These are phyloP conservation scores for Geotrichum macrosporum DNA, from an alignment of 1,139 yeast species.

Conservation along the genomic window DNA sequence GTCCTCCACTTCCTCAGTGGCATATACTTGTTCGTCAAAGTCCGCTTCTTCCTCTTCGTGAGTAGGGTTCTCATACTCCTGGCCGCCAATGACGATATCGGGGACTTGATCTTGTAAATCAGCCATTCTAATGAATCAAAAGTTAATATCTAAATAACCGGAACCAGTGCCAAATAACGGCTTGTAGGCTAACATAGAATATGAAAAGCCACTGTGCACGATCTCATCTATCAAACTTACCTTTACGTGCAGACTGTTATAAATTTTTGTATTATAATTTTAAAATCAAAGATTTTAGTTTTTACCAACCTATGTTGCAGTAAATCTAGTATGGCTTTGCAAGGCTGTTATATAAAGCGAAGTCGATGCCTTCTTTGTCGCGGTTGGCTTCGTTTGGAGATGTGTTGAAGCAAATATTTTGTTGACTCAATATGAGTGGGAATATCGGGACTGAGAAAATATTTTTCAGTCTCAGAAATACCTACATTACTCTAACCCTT, in stretches of 20 bases:
- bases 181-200: background rate
- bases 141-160: background rate
- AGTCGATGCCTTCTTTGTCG: background rate
- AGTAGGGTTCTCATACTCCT: conserved; percentile 45
- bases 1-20: conserved; percentile 22
- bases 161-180: background rate
- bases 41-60: conserved; percentile 37
- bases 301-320: background rate
- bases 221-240: background rate
- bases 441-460: background rate
- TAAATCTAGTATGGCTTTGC: background rate
- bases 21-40: conserved; percentile 45
- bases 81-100: conserved; percentile 78
- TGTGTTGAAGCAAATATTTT: background rate
- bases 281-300: background rate
- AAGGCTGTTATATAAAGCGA: background rate
- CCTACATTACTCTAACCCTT: conserved; percentile 2
- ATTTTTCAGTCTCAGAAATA: background rate
- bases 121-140: conserved; percentile 25
- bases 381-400: background rate
- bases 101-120: conserved; percentile 85
- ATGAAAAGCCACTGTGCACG: background rate
- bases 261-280: background rate
- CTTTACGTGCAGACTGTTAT: background rate
- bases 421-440: conserved; percentile 3